Base-by-base conservation (phyloP, 371 early-diverging fungal species). In the Haplosporangium sp. region DNA sequence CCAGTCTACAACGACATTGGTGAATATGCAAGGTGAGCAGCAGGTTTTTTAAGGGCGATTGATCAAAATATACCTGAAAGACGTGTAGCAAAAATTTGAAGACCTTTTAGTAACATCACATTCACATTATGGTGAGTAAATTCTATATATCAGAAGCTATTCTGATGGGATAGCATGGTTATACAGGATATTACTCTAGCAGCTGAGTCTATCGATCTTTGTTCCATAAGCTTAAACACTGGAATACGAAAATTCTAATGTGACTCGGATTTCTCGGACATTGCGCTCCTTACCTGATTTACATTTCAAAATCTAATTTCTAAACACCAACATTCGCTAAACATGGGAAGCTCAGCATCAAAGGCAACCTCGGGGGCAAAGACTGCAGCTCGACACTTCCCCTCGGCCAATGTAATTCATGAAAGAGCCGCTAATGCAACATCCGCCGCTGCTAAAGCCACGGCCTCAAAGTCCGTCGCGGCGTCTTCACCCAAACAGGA, bases 1-100 rank as follows among this genome's bases (percentile, higher is more conserved):
- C 98, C 98, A 0, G 94, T 97, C 34, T 98, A 27, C 27, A 27
- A 27, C 27, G 27, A 27, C 27, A 27, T 27, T 27, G 27, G 27
- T 27, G 27, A 27, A 27, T 27, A 27, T 27, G 27, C 27, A 27
- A 27, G 27, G 27, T 27, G 27, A 27, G 27, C 27, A 27, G 27
- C 27, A 27, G 27, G 27, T 27, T 27, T 27, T 27, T 27, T 27
- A 27, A 27, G 27, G 27, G 27, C 27, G 27, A 27, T 27, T 27
- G 27, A 27, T 27, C 27, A 27, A 27, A 27, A 27, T 27, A 27
- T 27, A 27, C 27, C 27, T 27, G 27, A 27, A 27, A 27, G 27
- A 27, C 27, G 1, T 27, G 27, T 27, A 27, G 27, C 27, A 27
- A 27, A 27, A 27, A 27, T 27, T 27, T 27, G 27, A 27, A 27